A percentile compares a stretch with the other conserved stretches of the same genome.
phyloP scores from a whole-genome alignment of 2,329 filamentous ascomycete genomes.

The Daldinia sp. region DNA sequence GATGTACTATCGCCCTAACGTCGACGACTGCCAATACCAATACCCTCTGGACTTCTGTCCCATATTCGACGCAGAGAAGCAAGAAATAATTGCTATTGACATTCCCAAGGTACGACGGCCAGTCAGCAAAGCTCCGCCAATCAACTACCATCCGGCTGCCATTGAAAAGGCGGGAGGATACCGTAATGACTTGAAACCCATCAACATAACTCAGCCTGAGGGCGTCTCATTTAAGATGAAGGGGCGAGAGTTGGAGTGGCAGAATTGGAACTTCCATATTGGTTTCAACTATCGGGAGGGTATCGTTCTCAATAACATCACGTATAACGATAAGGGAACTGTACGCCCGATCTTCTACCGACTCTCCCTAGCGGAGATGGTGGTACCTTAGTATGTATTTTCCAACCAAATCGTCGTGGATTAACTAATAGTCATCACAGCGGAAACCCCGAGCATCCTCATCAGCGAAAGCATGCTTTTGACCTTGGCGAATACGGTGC shows the following conservation, averaged over 20 bases:
- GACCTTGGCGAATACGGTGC: constrained; percentile 85
- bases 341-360: constrained; percentile 87
- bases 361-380: constrained; percentile 91
- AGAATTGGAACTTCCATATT: constrained; percentile 93
- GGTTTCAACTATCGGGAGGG: constrained; percentile 97
- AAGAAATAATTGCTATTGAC: constrained; percentile 85
- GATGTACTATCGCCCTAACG: constrained; percentile 92
- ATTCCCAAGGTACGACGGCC: constrained; percentile 82
- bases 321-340: constrained; percentile 85
- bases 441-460: constrained; percentile 82
- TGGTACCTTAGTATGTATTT: constrained; percentile 78
- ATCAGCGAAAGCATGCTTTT: constrained; percentile 85
- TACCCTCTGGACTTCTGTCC: constrained; percentile 95
- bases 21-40: constrained; percentile 90
- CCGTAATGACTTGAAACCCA: constrained; percentile 83
- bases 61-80: constrained; percentile 85
- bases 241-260: constrained; percentile 83
- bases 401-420: neutral
- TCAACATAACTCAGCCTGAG: constrained; percentile 88
- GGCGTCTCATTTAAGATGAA: constrained; percentile 87
- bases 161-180: constrained; percentile 82
- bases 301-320: constrained; percentile 89
- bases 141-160: constrained; percentile 83
- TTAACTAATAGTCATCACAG: constrained; percentile 43
- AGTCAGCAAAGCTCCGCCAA: constrained; percentile 75